A percentile compares a stretch with the other conserved stretches of the same genome.
Conservation (phyloP, 371 early-diverging fungal genomes). For the Gilbertella persicaria region DNA sequence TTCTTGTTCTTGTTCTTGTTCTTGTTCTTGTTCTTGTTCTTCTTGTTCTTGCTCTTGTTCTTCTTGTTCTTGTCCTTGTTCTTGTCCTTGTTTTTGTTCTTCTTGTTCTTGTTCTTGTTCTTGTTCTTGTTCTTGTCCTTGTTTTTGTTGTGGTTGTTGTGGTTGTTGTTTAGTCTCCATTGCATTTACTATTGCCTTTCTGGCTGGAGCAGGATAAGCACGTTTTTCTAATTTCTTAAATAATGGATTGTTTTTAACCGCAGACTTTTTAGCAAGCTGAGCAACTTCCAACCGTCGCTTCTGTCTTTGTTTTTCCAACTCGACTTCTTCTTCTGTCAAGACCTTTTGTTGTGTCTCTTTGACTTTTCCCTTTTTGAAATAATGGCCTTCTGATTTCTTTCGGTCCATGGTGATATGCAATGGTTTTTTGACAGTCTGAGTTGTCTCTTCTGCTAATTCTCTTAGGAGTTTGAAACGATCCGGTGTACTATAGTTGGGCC, state of each 20-base stretch:
- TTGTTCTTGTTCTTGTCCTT: not conserved
- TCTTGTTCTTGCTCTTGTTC: not conserved
- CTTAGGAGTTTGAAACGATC: constrained; percentile 24
- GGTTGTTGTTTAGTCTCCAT: no score
- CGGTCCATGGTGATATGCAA: constrained; percentile 8
- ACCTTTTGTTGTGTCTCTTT: constrained; percentile 32
- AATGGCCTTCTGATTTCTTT: constrained; percentile 14
- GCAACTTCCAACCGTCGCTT: constrained; percentile 24
- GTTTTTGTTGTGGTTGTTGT: not conserved
- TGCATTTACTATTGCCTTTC: no score
- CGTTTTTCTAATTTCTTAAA: constrained; percentile 36
- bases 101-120: not conserved
- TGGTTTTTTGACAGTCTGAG: not conserved
- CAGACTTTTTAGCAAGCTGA: constrained; percentile 26
- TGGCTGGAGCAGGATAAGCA: constrained; percentile 3
- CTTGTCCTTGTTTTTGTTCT: not conserved
- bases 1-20: not conserved
- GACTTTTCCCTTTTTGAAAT: constrained; percentile 27
- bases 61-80: not conserved
- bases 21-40: not conserved
- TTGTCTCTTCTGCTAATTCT: constrained; percentile 23
- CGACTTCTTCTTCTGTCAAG: constrained; percentile 19
- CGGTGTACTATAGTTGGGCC: constrained; percentile 29
- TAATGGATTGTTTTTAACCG: constrained; percentile 39
- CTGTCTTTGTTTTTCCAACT: constrained; percentile 11